Base-by-base conservation (phyloP, 768 basidiomycete genomes). In the Leccinum sublutescens region DNA sequence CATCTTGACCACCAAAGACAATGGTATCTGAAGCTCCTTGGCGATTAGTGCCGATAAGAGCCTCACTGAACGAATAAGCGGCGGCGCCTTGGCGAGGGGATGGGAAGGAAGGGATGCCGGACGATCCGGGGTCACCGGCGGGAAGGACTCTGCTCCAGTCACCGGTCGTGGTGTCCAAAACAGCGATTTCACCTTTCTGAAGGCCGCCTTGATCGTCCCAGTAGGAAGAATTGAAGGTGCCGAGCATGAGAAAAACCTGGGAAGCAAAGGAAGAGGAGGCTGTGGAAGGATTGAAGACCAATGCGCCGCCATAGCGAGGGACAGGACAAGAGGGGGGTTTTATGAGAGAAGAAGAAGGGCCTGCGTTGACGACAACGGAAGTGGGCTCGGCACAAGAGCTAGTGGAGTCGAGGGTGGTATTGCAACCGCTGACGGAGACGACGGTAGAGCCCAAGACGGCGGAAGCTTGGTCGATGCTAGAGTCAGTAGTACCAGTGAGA, bases 1-100 rank as follows among this genome's bases (percentile, higher is more conserved):
- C 76, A 68, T 91, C 89, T 64, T 81, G 81, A 43, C 91, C 91
- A 34, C 91, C 91, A 62, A 91, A 93, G 10, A 93, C 83, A 49
- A 93, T 80, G 17, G 84, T 87, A 67, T 93, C 91, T 25, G 88
- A 78, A 19, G 80, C 82, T 19, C 65, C 65, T 23, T 66, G 69
- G 23, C 82, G 78, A 40, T 79, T 72, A 7, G 64, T 62, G 8
- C 90, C 90, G 8, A 90, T 85, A 8, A 91, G 77, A 2, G 82
- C 78, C 55, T 72, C 61, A 21, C 68, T 62, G 66, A 76, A 85
- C 5, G 89, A 83, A 38, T 90, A 70, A 1, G 82, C 86, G 9
- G 80, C 82, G 14, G 90, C 86, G 38, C 91, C 91, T 72, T 86
- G 79, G 51, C 91, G 85, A 48, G 88, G 85, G 27, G 78, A 76